These are phyloP conservation scores for Aspergillus puulaauensis DNA, from an alignment of 2,329 filamentous ascomycete species.

Conservation along the genomic window DNA sequence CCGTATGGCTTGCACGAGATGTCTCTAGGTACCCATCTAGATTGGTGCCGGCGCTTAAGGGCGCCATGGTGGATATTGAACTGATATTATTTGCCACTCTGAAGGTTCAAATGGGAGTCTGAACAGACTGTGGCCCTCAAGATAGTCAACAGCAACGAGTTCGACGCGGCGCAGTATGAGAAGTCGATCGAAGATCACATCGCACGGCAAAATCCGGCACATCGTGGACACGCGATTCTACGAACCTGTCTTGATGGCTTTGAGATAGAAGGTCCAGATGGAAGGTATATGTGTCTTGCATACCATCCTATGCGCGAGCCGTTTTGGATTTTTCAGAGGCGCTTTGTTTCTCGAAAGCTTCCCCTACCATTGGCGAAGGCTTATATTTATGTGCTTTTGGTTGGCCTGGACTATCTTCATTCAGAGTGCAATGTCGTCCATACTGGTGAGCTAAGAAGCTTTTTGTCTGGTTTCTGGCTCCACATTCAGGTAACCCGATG, in stretches of 20 bases:
- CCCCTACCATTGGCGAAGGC: conserved; percentile 30
- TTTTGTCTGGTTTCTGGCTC: not conserved
- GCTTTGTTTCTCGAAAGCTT: conserved; percentile 26
- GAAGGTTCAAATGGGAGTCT: conserved; percentile 12
- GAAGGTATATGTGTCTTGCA: conserved; percentile 34
- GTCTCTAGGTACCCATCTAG: conserved; percentile 20
- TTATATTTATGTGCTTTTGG: conserved; percentile 36
- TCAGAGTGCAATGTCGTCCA: conserved; percentile 30
- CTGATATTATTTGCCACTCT: not conserved
- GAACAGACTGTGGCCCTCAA: conserved; percentile 28
- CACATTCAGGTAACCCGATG: not conserved
- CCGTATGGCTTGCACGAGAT: conserved; percentile 46
- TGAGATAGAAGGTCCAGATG: conserved; percentile 20
- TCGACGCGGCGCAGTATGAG: conserved; percentile 17
- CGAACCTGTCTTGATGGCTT: conserved; percentile 26
- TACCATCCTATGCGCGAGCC: conserved; percentile 39
- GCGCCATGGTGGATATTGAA: not conserved
- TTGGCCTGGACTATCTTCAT: conserved; percentile 44
- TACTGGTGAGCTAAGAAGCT: not conserved
- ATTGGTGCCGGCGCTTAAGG: no score
- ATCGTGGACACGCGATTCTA: conserved; percentile 20
- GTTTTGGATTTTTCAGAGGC: conserved; percentile 29
- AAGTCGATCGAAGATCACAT: conserved; percentile 31
- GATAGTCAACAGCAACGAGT: conserved; percentile 24
- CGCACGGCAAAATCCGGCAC: conserved; percentile 22